Percentiles rank a stretch among this genome's conserved stretches.
These are phyloP conservation scores for Gastrodia elata DNA, from an alignment of 106 monocot genomes.

Conservation along the genomic window DNA sequence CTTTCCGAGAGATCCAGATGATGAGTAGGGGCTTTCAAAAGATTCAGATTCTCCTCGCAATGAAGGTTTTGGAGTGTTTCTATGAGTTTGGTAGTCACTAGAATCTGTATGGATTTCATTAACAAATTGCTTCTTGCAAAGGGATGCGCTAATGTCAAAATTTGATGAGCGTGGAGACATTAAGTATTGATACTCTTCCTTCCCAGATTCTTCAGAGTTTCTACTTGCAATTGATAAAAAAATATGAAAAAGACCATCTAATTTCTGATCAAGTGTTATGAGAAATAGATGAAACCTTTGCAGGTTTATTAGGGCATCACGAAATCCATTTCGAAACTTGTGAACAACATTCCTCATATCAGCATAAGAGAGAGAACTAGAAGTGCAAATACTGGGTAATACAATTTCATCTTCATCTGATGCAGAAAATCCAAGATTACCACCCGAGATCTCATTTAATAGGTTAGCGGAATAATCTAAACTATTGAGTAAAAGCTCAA, in stretches of 20 bases:
- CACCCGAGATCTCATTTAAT: slow-evolving; percentile 71
- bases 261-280: slow-evolving; percentile 35
- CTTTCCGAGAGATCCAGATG: slow-evolving; percentile 49
- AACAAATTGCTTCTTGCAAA: slow-evolving; percentile 16
- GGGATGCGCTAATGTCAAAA: slow-evolving; percentile 20
- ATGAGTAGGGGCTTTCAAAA: slow-evolving; percentile 52
- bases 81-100: slow-evolving; percentile 36
- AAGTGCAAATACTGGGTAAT: slow-evolving; percentile 6
- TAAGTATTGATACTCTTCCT: slow-evolving; percentile 49
- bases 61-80: slow-evolving; percentile 26
- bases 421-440: slow-evolving; percentile 52
- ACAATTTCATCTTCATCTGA: slow-evolving; percentile 17
- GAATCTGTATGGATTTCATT: slow-evolving; percentile 21
- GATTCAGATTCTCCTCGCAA: slow-evolving; percentile 12
- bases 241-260: slow-evolving; percentile 54
- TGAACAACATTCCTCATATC: slow-evolving; percentile 39
- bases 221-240: slow-evolving; percentile 55
- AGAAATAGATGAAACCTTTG: slow-evolving; percentile 81
- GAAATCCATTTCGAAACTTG: slow-evolving; percentile 76
- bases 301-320: slow-evolving; percentile 66
- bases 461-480: slow-evolving; percentile 50
- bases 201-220: slow-evolving; percentile 50
- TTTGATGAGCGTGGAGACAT: slow-evolving; percentile 11
- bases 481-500: slow-evolving; percentile 77
- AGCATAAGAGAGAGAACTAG: slow-evolving; percentile 21